Base-by-base conservation (phyloP, 78 protist species). In the Dictyostelium purpureum region DNA sequence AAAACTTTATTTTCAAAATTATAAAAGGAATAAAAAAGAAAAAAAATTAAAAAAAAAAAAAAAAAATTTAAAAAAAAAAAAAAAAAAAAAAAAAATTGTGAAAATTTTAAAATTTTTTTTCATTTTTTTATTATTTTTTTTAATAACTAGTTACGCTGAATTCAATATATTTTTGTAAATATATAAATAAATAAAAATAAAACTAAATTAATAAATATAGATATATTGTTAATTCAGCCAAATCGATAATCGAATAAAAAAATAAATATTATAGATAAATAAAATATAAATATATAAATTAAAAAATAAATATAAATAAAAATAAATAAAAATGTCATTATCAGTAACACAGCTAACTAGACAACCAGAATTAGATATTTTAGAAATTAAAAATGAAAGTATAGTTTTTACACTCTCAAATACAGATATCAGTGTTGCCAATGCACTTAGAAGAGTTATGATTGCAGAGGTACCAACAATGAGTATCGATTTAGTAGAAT, bases 391-490 rank as follows among this genome's bases (percentile, higher is more conserved):
- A 71, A 89, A 92, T 70, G 95, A 92, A 52, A 77, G 81, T 63
- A 81, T 92, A 18, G 74, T 83, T 37, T 92, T 92, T 65, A 67
- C 81, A 24, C 45, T 92, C 26, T 92, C 95, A 74, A 92, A 92
- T 59, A 92, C 95, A 63, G 95, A 92, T 66, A 85, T 77, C 14
- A 83, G 92, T 73, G 89, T 92, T 24, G 95, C 95, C 9, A 92
- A 92, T 77, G 90, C 95, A 70, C 51, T 97, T 1, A 94, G 98
- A 6, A 88, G 98, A 5, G 94, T 94, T 16, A 93, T 98, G 94
- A 61, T 98, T 38, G 93, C 98, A 31, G 99, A 98, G 76, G 96
- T 95, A 24, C 98, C 98, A 33, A 98, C 98, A 6, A 49, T 98
- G 79, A 71, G 96, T 26, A 96, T 97, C 26, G 98, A 97, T 83